phyloP scores from a whole-genome alignment of 176 grass and related monocot genomes.

The Puya raimondii region DNA sequence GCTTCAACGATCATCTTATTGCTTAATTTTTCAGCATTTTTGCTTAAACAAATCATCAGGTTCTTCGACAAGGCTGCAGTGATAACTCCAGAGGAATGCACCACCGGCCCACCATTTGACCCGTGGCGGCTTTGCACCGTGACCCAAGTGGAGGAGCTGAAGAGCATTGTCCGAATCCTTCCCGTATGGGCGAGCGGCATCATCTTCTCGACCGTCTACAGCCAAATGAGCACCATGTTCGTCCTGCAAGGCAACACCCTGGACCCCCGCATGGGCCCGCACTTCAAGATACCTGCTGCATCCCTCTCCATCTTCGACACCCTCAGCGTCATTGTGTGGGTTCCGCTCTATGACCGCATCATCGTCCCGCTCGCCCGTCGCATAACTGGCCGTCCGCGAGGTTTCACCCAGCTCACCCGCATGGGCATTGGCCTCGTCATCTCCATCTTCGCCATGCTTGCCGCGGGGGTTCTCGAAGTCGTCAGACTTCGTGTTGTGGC shows the following conservation, averaged over 20 bases:
- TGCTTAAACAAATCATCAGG: conserved; percentile 9
- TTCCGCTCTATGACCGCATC: conserved; percentile 39
- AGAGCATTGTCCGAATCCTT: conserved; percentile 24
- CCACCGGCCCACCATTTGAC: neutral
- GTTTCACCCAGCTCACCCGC: conserved; percentile 38
- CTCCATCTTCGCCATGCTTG: conserved; percentile 24
- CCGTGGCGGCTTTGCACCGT: conserved; percentile 18
- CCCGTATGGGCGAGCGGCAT: conserved; percentile 42
- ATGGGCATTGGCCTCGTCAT: conserved; percentile 12
- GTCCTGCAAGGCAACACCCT: conserved; percentile 46
- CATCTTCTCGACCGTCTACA: conserved; percentile 35
- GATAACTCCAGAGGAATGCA: conserved; percentile 16
- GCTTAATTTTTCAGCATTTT: neutral
- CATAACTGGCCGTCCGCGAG: conserved; percentile 17
- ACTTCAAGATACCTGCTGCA: conserved; percentile 33
- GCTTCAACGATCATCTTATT: too few relatives aligned
- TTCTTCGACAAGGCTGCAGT: conserved; percentile 53
- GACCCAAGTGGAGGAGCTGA: conserved; percentile 27
- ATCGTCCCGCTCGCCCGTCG: conserved; percentile 28
- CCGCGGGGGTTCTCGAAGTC: conserved; percentile 29
- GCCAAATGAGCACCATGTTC: conserved; percentile 44
- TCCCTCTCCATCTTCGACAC: conserved; percentile 59
- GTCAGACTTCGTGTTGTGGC: neutral
- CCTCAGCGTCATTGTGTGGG: conserved; percentile 48
- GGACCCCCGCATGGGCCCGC: conserved; percentile 28